Evolutionary conservation across 2,329 filamentous ascomycete species (phyloP), one percentile per base, ranked within the genome.

Genomic region (Venturiaceae sp.): DNA sequence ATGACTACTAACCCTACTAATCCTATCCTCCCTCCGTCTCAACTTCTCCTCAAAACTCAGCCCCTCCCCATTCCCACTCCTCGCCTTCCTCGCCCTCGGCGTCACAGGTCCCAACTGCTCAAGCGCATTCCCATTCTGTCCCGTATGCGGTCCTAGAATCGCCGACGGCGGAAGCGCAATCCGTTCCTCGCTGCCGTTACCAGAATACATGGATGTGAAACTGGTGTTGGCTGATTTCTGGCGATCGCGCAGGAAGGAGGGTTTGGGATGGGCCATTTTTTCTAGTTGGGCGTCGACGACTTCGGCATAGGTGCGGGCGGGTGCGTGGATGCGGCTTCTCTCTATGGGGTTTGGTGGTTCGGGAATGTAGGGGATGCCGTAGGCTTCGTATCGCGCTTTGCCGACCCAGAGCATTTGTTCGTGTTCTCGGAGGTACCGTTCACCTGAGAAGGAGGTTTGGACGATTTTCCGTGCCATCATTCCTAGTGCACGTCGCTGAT

Each of bases 361-460:
- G 7, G 13, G 39, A 13, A 37, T 1, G 1, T 23, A 1, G 6
- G 19, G 53, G 3, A 44, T 19, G 6, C 53, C 57, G 28, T 57
- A 44, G 16, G 50, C 30, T 13, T 63, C 60, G 14, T 60, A 56
- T 30, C 30, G 36, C 1, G 69, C 61, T 55, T 72, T 72, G 5
- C 70, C 70, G 8, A 72, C 65, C 70, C 70, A 72, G 19, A 72
- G 66, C 70, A 72, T 72, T 44, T 85, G 82, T 65, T 84, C 82
- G 66, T 84, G 81, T 66, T 83, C 82, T 37, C 83, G 77, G 26
- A 84, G 75, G 65, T 84, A 84, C 0, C 81, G 75, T 46, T 83
- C 79, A 2, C 81, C 80, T 54, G 78, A 77, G 67, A 84, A 84
- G 13, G 76, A 80, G 62, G 81, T 81, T 58, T 82, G 78, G 3